phyloP scores from a whole-genome alignment of 768 basidiomycete genomes.

The Suillus cothurnatus region DNA sequence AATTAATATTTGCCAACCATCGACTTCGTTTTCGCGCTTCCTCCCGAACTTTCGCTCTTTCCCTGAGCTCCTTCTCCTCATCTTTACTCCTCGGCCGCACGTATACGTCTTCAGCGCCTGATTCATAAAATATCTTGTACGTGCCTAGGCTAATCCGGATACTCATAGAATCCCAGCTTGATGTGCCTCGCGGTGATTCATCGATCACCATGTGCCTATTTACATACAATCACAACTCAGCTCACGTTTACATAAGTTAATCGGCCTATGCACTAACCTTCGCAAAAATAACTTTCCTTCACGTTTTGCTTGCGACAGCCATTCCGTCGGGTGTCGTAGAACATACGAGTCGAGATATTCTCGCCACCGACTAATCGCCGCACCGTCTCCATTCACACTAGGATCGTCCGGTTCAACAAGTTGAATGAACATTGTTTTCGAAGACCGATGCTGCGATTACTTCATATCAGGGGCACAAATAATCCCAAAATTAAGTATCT shows the following conservation, averaged over 20 bases:
- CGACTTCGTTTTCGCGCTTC: constrained; percentile 59
- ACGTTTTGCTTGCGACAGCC: constrained; percentile 49
- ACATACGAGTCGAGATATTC: constrained; percentile 77
- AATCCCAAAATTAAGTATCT: constrained; percentile 14
- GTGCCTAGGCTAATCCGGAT: constrained; percentile 60
- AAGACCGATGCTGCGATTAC: constrained; percentile 50
- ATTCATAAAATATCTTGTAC: constrained; percentile 74
- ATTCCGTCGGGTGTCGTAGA: constrained; percentile 70
- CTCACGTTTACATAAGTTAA: constrained; percentile 13
- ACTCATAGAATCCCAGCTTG: constrained; percentile 25
- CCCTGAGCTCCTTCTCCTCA: constrained; percentile 36
- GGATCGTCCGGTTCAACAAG: constrained; percentile 65
- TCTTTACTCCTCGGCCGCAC: constrained; percentile 40
- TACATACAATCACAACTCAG: constrained; percentile 36
- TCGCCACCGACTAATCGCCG: constrained; percentile 60
- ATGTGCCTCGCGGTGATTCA: constrained; percentile 20
- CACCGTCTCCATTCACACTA: constrained; percentile 58
- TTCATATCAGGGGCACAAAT: constrained; percentile 8
- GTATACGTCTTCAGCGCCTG: constrained; percentile 60
- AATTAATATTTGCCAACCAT: constrained; percentile 20
- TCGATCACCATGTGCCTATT: constrained; percentile 52
- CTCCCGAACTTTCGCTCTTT: constrained; percentile 46
- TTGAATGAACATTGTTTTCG: constrained; percentile 59
- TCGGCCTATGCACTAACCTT: constrained; percentile 45
- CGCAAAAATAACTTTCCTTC: constrained; percentile 53